phyloP scores from a whole-genome alignment of 2,329 filamentous ascomycete genomes.

The Neoascochyta sp. region DNA sequence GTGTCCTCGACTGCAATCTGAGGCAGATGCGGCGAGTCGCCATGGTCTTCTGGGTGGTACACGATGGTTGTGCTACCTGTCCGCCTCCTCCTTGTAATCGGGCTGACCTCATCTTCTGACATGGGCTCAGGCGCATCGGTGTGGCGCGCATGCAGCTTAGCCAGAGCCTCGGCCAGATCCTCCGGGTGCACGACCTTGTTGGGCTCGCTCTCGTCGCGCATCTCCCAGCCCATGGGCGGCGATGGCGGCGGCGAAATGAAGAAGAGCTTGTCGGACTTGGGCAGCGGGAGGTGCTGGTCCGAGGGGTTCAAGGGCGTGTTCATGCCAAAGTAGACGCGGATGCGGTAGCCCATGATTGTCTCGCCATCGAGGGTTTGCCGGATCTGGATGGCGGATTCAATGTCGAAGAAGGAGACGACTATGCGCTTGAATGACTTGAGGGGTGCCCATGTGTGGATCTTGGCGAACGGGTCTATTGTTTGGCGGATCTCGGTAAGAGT shows the following conservation, averaged over 20 bases:
- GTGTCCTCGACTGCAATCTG: slow-evolving; percentile 64
- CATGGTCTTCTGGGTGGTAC: slow-evolving; percentile 61
- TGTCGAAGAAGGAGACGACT: slow-evolving; percentile 71
- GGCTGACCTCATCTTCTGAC: slow-evolving; percentile 20
- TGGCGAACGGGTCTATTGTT: slow-evolving; percentile 65
- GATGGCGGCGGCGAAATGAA: slow-evolving; percentile 63
- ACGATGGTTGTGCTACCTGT: slow-evolving; percentile 58
- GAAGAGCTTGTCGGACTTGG: slow-evolving; percentile 60
- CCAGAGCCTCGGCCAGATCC: slow-evolving; percentile 56
- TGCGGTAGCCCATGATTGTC: slow-evolving; percentile 61
- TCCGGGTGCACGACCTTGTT: slow-evolving; percentile 64
- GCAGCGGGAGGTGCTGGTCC: slow-evolving; percentile 42
- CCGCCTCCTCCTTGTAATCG: slow-evolving; percentile 28
- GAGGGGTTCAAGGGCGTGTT: slow-evolving; percentile 38
- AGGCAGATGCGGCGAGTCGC: slow-evolving; percentile 56
- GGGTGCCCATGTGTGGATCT: slow-evolving; percentile 73
- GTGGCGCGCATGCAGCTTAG: slow-evolving; percentile 47
- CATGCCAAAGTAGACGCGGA: slow-evolving; percentile 40
- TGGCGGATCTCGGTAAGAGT: slow-evolving; percentile 71
- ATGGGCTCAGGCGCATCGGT: slow-evolving; percentile 22
- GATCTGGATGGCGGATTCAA: slow-evolving; percentile 66
- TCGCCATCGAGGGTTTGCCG: slow-evolving; percentile 72
- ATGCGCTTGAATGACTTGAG: slow-evolving; percentile 81
- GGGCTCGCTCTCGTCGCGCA: slow-evolving; percentile 60
- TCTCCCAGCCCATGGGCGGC: slow-evolving; percentile 63